A percentile compares a stretch with the other conserved stretches of the same genome.
Conservation (phyloP, 441 rosid species). For the Gossypium aridum region DNA sequence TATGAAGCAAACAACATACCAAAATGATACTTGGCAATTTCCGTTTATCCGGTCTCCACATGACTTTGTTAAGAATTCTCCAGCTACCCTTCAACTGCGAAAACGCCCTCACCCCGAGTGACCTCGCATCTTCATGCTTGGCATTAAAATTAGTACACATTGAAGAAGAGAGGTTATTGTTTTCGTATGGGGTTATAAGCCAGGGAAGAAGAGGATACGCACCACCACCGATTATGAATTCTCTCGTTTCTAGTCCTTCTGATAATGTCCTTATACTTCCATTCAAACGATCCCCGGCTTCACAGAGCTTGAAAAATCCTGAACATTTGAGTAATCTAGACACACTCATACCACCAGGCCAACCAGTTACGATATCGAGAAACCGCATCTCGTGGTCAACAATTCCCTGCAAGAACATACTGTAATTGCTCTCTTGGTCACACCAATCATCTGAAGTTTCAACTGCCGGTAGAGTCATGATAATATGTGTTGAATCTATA, state of each 20-base stretch:
- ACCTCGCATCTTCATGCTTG: conserved; percentile 56
- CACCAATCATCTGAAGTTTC: conserved; percentile 96
- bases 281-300: conserved; percentile 53
- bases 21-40: conserved; percentile 83
- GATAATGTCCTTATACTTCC: conserved; percentile 39
- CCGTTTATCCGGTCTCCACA: conserved; percentile 95
- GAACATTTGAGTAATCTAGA: conserved; percentile 69
- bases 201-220: conserved; percentile 78
- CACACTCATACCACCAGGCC: conserved; percentile 89
- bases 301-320: conserved; percentile 69
- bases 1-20: conserved; percentile 52
- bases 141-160: conserved; percentile 39
- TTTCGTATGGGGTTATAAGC: conserved; percentile 72
- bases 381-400: conserved; percentile 85
- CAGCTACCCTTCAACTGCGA: conserved; percentile 82
- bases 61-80: conserved; percentile 88
- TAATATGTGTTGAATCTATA: conserved; percentile 72
- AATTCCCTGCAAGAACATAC: conserved; percentile 85
- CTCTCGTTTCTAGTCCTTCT: conserved; percentile 43
- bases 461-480: conserved; percentile 92
- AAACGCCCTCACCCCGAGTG: conserved; percentile 62
- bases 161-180: conserved; percentile 26
- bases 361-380: conserved; percentile 82
- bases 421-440: conserved; percentile 77
- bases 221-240: conserved; percentile 64